Evolutionary conservation across 1,284 basidiomycete genomes (phyloP), one percentile per base, ranked within the genome.

Genomic region (Moesziomyces parantarcticus): DNA sequence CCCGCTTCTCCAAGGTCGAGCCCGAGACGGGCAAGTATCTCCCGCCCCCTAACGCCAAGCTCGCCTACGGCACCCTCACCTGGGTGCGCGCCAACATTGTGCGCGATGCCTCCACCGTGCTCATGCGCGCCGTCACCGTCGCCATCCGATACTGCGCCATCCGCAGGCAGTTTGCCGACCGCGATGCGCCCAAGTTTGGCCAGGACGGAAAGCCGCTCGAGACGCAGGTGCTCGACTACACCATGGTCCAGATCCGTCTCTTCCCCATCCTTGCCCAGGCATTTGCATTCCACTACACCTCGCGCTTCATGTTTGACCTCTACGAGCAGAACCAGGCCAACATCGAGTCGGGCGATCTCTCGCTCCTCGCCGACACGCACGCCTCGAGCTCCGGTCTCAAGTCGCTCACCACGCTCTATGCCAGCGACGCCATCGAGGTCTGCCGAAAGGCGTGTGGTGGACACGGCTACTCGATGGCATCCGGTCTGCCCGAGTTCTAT

Each of bases 231-330:
- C 67, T 85, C 39, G 84, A 85, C 77, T 85, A 85, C 74, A 78
- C 80, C 42, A 80, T 84, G 74, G 84, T 85, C 7, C 83, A 84
- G 62, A 77, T 78, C 42, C 77, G 85, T n/a, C 75, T 85, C 50
- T 83, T 85, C 73, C 85, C 85, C 18, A 80, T 84, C 41, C 72
- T 85, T 47, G 85, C 84, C 3, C 78, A 84, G 70, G 84, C 85
- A 0, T 83, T 84, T 57, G 85, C 85, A n/a, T 83, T 83, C 60
- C 84, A 85, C 76, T 85, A 82, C 71, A 85, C 75, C 13, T 76
- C 76, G 26, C 63, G 67, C 50, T 78, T 70, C 62, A 85, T 85
- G 84, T 84, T 79, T 67, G 72, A 82, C 5, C 77, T 83, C 23
- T 85, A 85, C 76, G 68, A 81, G 43, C 65, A 72, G 32, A 84